Base-by-base conservation (phyloP, 2,329 filamentous ascomycete species). In the Phialocephala sp. region DNA sequence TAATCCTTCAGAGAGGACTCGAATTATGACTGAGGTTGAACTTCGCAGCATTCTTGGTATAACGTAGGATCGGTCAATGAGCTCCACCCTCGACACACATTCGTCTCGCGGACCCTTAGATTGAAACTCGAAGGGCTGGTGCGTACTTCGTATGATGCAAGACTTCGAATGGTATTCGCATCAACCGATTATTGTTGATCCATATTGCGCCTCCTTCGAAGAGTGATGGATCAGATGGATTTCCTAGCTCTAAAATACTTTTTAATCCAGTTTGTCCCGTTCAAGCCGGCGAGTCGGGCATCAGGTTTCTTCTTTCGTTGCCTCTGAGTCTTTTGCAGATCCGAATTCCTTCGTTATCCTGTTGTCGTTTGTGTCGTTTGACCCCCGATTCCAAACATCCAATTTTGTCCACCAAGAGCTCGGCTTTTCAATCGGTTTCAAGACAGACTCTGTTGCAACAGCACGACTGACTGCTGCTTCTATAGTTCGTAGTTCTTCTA, bases 371-470 rank as follows among this genome's bases (percentile, higher is more conserved):
- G 45, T 22, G n/a, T 14, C 20, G 15, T 35, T 54, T n/a, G 24
- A 14, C 14, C 50, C 50, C 35, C 24, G 22, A 41, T 66, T 54
- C 69, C 69, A 72, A 20, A 69, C 35, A 43, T 55, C 66, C 11
- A 63, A 60, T 18, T 60, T 72, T 6, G 72, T 62, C 71, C 70
- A 73, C 71, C 70, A 72, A 58, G 72, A 71, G 8, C 45, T 68
- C 15, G 67, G n/a, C 27, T 63, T 41, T n/a, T 58, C 43, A 18
- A 65, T 47, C 20, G 68, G 58, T 14, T 68, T 65, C 59, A 73
- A 56, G 14, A 64, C 62, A 37, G 68, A 55, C 35, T 69, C 58
- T 18, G 66, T 72, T 37, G 69, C 59, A 59, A 63, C 54, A 64
- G 61, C 60, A 41, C 66, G 68, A 66, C 66, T 73, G 35, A 70